These are phyloP conservation scores for Lomentospora prolificans DNA, from an alignment of 2,329 filamentous ascomycete genomes.

Conservation along the genomic window DNA sequence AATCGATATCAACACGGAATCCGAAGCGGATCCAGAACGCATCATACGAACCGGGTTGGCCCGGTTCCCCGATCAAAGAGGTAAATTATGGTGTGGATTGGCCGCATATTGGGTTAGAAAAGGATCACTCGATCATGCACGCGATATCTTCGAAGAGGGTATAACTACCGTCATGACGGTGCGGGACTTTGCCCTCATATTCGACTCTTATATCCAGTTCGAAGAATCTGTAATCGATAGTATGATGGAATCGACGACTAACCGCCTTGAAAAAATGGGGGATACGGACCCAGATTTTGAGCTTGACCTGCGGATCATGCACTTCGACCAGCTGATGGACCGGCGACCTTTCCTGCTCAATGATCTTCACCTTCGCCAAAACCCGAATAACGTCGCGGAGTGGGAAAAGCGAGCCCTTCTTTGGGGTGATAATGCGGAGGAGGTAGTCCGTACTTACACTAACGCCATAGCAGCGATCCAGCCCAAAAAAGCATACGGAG, in stretches of 20 bases:
- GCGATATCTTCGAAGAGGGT: conserved; percentile 91
- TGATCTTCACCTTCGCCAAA: conserved; percentile 88
- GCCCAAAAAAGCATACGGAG: conserved; percentile 86
- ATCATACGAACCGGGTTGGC: conserved; percentile 89
- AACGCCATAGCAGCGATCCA: conserved; percentile 87
- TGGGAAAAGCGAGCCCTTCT: conserved; percentile 96
- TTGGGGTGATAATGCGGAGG: conserved; percentile 86
- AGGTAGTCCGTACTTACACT: conserved; percentile 90
- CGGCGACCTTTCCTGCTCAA: conserved; percentile 91
- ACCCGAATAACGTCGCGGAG: conserved; percentile 89
- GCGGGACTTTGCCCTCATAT: conserved; percentile 90
- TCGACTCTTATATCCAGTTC: conserved; percentile 93
- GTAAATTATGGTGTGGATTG: conserved; percentile 88
- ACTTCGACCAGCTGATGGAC: conserved; percentile 97
- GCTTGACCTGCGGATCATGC: conserved; percentile 92
- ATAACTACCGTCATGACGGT: conserved; percentile 98
- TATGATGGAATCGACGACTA: conserved; percentile 79
- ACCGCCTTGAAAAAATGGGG: conserved; percentile 65
- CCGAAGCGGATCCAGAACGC: conserved; percentile 79
- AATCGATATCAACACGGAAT: conserved; percentile 69
- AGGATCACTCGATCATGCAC: conserved; percentile 83
- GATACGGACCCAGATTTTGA: conserved; percentile 87
- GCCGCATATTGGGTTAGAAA: conserved; percentile 95
- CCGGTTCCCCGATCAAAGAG: conserved; percentile 85
- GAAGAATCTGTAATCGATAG: conserved; percentile 91